phyloP scores from a whole-genome alignment of 2,329 filamentous ascomycete species.

The Sporothrix mexicana region DNA sequence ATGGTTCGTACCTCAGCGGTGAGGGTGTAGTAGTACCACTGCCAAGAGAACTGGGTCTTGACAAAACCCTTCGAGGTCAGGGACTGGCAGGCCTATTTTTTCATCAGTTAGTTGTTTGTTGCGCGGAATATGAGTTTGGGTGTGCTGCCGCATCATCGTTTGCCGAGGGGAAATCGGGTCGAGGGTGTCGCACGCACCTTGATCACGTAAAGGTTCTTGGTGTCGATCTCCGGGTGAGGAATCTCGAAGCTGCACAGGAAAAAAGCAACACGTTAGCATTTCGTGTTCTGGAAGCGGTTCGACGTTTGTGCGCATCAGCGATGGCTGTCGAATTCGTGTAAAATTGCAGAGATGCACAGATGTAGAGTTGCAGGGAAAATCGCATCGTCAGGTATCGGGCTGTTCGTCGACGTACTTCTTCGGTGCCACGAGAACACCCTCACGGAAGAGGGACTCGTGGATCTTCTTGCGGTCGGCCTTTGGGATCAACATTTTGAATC shows the following conservation, averaged over 20 bases:
- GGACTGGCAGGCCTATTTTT: slow-evolving; percentile 77
- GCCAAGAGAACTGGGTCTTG: slow-evolving; percentile 99
- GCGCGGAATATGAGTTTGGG: background rate
- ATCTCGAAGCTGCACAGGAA: slow-evolving; percentile 44
- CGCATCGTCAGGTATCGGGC: background rate
- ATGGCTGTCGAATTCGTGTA: background rate
- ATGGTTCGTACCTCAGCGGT: slow-evolving; percentile 39
- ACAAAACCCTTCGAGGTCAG: slow-evolving; percentile 95
- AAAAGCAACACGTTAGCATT: slow-evolving; percentile 24
- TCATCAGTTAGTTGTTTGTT: slow-evolving; percentile 1
- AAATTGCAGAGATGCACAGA: no score
- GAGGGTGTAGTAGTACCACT: slow-evolving; percentile 99
- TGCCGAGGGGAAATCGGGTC: background rate
- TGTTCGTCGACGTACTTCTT: slow-evolving; percentile 66
- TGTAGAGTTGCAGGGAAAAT: no score
- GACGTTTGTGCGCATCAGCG: background rate
- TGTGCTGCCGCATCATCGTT: no score
- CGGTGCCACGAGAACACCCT: slow-evolving; percentile 92
- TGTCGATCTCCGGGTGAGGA: slow-evolving; percentile 90
- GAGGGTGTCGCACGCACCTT: slow-evolving; percentile 58
- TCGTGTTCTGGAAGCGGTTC: background rate
- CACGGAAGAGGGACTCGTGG: slow-evolving; percentile 94
- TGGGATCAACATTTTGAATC: slow-evolving; percentile 89
- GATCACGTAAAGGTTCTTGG: slow-evolving; percentile 99
- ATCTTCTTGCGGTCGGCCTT: slow-evolving; percentile 99